Evolutionary conservation across 2,329 filamentous ascomycete species (phyloP).

Genomic region (Aspergillus sp.): DNA sequence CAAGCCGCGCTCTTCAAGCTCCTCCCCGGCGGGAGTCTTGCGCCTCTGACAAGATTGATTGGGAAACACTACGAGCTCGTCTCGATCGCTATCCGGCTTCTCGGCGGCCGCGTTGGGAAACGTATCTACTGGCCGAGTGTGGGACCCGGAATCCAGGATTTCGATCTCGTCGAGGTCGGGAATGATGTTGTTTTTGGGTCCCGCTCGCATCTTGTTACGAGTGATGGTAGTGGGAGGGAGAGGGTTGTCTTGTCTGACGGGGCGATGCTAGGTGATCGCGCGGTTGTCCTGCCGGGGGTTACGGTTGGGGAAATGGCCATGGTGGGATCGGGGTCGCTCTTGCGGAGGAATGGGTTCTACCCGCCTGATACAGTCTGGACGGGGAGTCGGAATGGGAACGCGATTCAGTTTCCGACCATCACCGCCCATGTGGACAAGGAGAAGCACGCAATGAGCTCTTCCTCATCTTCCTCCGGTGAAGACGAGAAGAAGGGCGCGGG

Average conservation of each 20-base stretch:
- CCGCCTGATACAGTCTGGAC: slow-evolving; percentile 54
- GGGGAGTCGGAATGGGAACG: slow-evolving; percentile 57
- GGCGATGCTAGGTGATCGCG: slow-evolving; percentile 63
- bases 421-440: background rate
- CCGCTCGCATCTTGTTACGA: slow-evolving; percentile 58
- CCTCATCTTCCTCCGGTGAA: slow-evolving; percentile 14
- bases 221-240: slow-evolving; percentile 56
- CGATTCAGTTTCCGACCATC: slow-evolving; percentile 48
- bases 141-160: slow-evolving; percentile 49
- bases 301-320: slow-evolving; percentile 54
- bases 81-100: background rate
- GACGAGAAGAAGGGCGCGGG: slow-evolving; percentile 29
- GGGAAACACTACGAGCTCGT: slow-evolving; percentile 14
- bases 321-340: slow-evolving; percentile 60
- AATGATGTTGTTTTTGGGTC: slow-evolving; percentile 66
- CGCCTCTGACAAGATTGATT: background rate
- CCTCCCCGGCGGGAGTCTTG: background rate
- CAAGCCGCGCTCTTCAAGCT: slow-evolving; percentile 10
- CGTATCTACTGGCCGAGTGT: slow-evolving; percentile 11
- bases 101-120: slow-evolving; percentile 2
- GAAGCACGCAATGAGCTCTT: background rate
- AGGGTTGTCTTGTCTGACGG: slow-evolving; percentile 53
- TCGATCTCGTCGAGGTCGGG: slow-evolving; percentile 60
- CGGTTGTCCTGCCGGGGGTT: slow-evolving; percentile 58
- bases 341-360: slow-evolving; percentile 53